Conservation (phyloP, 257 asterid species). For the Misopates orontium region DNA sequence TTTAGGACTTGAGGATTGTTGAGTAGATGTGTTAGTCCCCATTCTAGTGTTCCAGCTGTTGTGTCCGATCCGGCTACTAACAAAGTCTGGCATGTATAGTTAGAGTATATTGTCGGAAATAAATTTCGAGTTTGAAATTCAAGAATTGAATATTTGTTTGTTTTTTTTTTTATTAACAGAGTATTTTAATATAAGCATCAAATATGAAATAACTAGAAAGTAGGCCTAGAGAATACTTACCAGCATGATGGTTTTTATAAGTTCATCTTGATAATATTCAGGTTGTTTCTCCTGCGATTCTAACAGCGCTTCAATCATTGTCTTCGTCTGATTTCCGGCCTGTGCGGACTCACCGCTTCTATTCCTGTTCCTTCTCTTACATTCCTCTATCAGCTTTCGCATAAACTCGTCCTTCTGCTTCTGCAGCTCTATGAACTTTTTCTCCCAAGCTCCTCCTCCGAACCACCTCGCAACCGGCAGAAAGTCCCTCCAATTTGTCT, state of each 20-base stretch:
- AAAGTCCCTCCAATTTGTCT: slow-evolving; percentile 39
- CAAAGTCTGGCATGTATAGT: slow-evolving; percentile 16
- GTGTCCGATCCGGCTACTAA: slow-evolving; percentile 33
- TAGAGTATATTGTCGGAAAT: too few species aligned
- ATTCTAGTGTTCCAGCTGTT: slow-evolving; percentile 29
- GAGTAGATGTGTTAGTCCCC: slow-evolving; percentile 29
- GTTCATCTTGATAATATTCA: slow-evolving; percentile 34
- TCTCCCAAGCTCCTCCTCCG: slow-evolving; percentile 33
- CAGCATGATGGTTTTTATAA: slow-evolving; percentile 34
- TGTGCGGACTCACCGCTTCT: background rate
- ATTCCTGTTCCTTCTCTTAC: slow-evolving; percentile 12
- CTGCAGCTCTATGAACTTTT: slow-evolving; percentile 28
- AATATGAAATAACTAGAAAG: too few species aligned
- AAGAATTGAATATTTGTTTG: too few species aligned
- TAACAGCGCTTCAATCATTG: slow-evolving; percentile 46
- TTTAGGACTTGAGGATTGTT: slow-evolving; percentile 29
- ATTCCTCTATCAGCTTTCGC: slow-evolving; percentile 44
- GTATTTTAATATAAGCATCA: too few species aligned
- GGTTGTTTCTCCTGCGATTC: slow-evolving; percentile 44
- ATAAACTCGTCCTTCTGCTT: slow-evolving; percentile 40
- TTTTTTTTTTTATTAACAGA: too few species aligned
- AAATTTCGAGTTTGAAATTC: too few species aligned
- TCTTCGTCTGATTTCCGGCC: slow-evolving; percentile 11
- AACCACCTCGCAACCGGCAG: slow-evolving; percentile 37
- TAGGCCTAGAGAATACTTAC: too few species aligned